Evolutionary conservation across 2,329 filamentous ascomycete genomes (phyloP), one percentile per base, ranked within the genome.

Genomic region (Trichoderma arundinaceum): DNA sequence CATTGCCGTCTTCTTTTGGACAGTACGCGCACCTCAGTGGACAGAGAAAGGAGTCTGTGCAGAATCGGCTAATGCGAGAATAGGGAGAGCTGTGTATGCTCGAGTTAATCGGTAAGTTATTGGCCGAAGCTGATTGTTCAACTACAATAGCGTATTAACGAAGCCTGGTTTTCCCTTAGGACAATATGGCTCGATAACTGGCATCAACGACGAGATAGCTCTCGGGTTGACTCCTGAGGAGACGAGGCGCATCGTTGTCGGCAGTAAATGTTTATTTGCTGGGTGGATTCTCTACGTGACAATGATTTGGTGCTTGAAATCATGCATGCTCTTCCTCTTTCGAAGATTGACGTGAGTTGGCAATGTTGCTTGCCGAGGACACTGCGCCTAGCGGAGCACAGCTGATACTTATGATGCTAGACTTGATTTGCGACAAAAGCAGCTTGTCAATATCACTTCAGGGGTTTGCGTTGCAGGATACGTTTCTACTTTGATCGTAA

Each of bases 271-370:
- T 12, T 66, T 67, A 61, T 67, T 73, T 57, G 71, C 75, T 1
- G 76, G 76, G 5, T 79, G 77, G 78, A 70, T 71, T 17, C 71
- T 74, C 46, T 80, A 80, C 66, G 71, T 76, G 7, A 74, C 74
- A 1, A 69, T 79, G 22, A 77, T 80, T 9, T 80, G 78, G 78
- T 71, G 74, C 67, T 67, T 80, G 28, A 80, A 79, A 67, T 74
- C 72, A 2, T 78, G 76, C 69, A 77, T 78, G 70, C 66, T 79
- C 48, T 79, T 76, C 67, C 77, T 79, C 67, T 79, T 76, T 70
- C 71, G 74, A 17, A 73, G 77, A 39, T 69, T 80, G 22, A 79
- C 78, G 77, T 79, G 71, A 43, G 74, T 58, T 33, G 32, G 4
- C n/a, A 39, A 48, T 12, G 6, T 0, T 3, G 4, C 44, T 15